Base-by-base conservation (phyloP, 768 basidiomycete genomes). In the Chalciporus sphaerocephalus region DNA sequence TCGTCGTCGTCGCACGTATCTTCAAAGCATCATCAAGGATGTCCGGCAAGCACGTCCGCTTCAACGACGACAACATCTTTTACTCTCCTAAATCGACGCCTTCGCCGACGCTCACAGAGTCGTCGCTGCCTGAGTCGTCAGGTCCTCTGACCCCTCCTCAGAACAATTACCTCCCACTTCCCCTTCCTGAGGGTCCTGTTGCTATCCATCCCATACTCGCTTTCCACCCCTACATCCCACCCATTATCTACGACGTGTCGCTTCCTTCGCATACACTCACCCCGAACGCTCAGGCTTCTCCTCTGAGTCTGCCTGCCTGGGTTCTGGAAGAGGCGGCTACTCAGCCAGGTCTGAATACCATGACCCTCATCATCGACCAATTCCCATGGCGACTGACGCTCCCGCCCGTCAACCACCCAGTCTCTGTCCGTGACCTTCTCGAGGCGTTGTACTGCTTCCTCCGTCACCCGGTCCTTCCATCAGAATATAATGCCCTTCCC, bases 391-490 rank as follows among this genome's bases (percentile, higher is more conserved):
- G 50, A 32, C 52, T 67, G 44, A 46, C 52, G 34, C 63, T 78
- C 50, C 45, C 56, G 6, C 58, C 58, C 0, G 33, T 55, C 4
- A 59, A 52, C 8, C 55, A 50, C 12, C 64, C 41, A 46, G 58
- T 73, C 22, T 67, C 70, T 10, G 70, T 81, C 48, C 62, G 61
- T 12, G 81, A 82, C 57, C 72, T 81, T n/a, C 60, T 81, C 24
- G 53, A 67, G 18, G 65, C 67, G 0, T 50, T 82, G 15, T 75
- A 77, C 59, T 54, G 58, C 46, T 58, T 62, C 41, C 67, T 82
- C 21, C 74, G 76, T 18, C 55, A 59, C 9, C 57, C 63, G 0
- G 73, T 74, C 1, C 69, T 69, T 12, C 42, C 53, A 1, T 47
- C 45, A 16, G 80, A 81, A 61, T 78, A 70, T 60, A 46, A 57